Conservation (phyloP, 768 basidiomycete species). For the Hydnomerulius pinastri region DNA sequence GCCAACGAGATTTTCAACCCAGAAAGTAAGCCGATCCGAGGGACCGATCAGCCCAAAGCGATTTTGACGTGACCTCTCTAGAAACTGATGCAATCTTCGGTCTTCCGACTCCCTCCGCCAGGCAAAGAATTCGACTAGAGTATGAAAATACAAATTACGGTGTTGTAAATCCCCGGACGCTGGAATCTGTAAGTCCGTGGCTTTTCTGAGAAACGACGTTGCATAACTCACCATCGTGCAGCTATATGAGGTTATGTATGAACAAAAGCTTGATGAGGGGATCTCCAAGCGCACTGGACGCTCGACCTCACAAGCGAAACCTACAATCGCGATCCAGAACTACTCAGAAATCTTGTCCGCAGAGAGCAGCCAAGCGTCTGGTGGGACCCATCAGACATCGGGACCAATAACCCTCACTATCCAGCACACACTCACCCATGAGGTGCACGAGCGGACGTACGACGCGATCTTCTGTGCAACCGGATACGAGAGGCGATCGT, state of each 20-base stretch:
- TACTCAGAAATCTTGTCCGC: slow-evolving; percentile 40
- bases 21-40: slow-evolving; percentile 31
- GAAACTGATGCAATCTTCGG: slow-evolving; percentile 44
- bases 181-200: slow-evolving; percentile 38
- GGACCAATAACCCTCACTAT: slow-evolving; percentile 28
- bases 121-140: slow-evolving; percentile 41
- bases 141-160: slow-evolving; percentile 55
- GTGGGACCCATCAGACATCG: neutral
- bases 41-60: neutral
- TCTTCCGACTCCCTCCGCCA: slow-evolving; percentile 36
- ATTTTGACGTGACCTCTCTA: slow-evolving; percentile 16
- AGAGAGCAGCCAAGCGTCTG: slow-evolving; percentile 11
- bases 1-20: slow-evolving; percentile 59
- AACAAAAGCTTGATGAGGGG: slow-evolving; percentile 46
- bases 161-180: slow-evolving; percentile 50
- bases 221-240: slow-evolving; percentile 17
- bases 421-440: slow-evolving; percentile 39
- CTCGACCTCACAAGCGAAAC: slow-evolving; percentile 8
- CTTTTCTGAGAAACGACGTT: neutral
- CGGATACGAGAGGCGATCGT: slow-evolving; percentile 52
- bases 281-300: slow-evolving; percentile 37
- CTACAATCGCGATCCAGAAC: slow-evolving; percentile 39
- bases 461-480: slow-evolving; percentile 54
- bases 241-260: slow-evolving; percentile 54
- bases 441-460: slow-evolving; percentile 37